phyloP scores from a whole-genome alignment of 148 eudicot genomes.

The Rhododendron kiyosumense region DNA sequence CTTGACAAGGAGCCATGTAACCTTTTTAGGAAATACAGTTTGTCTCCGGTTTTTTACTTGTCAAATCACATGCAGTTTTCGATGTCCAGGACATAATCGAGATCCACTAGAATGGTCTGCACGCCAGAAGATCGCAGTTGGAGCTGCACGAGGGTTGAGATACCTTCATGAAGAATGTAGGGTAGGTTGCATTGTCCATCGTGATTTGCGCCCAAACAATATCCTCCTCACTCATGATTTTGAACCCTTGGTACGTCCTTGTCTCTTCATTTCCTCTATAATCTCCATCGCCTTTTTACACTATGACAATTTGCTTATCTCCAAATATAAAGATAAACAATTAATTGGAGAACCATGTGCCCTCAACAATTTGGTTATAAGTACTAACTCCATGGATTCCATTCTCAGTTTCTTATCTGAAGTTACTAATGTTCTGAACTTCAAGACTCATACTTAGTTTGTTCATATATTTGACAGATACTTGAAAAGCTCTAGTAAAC shows the following conservation, averaged over 20 bases:
- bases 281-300: neutral
- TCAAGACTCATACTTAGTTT: neutral
- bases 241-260: conserved; percentile 66
- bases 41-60: neutral
- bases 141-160: conserved; percentile 90
- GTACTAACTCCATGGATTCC: neutral
- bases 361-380: neutral
- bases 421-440: neutral
- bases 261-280: neutral
- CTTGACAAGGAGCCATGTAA: neutral
- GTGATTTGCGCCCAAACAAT: conserved; percentile 90
- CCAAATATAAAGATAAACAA: neutral
- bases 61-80: neutral
- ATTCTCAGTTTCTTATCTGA: neutral
- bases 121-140: conserved; percentile 71
- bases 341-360: neutral
- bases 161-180: conserved; percentile 95
- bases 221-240: conserved; percentile 87
- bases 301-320: neutral
- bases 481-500: neutral
- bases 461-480: neutral
- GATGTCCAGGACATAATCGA: conserved; percentile 39
- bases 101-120: conserved; percentile 60
- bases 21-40: neutral
- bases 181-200: conserved; percentile 90